Evolutionary conservation across 73 alveolate species (phyloP), one percentile per base, ranked within the genome.

Genomic region (Paramecium sonneborni): DNA sequence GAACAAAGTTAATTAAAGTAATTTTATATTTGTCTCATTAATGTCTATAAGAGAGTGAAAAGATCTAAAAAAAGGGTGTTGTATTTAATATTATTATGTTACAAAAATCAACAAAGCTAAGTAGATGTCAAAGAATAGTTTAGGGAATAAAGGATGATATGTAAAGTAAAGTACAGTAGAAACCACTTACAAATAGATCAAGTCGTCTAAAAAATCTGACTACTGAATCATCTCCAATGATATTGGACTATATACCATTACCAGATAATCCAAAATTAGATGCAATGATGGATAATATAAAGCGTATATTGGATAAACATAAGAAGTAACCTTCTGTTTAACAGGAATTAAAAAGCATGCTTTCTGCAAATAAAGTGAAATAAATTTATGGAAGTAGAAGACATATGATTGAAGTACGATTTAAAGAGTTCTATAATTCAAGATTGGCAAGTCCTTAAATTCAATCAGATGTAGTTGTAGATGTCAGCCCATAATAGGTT

Each of bases 21-120:
- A 88, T 88, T 88, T 70, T 79, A 76, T 41, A 88, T 70, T 88
- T 57, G 87, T 88, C 91, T 88, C 70, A 88, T 88, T 88, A 70
- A 88, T 88, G 91, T 24, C 91, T 88, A 76, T 88, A 88, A 88
- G 85, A 70, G 56, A 88, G 76, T 88, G 94, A 88, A 88, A 18
- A 26, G 48, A 62, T 62, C 84, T 62, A 62, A 26, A 30, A 11
- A 30, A 62, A 30, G 84, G 68, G 3, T 62, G 44, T 26, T 26
- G 21, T 23, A 48, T 62, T 62, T 62, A 62, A 62, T 62, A 62
- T 62, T 30, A 62, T 62, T 62, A 62, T 62, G 68, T 52, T 52
- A 62, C 44, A 62, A 62, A 62, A 62, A 62, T 62, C 39, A 26
- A 62, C 84, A 30, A 62, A 62, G 84, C 84, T 62, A 32, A 32